Base-by-base conservation (phyloP, 306 rosid species). In the Pyrus communis region DNA sequence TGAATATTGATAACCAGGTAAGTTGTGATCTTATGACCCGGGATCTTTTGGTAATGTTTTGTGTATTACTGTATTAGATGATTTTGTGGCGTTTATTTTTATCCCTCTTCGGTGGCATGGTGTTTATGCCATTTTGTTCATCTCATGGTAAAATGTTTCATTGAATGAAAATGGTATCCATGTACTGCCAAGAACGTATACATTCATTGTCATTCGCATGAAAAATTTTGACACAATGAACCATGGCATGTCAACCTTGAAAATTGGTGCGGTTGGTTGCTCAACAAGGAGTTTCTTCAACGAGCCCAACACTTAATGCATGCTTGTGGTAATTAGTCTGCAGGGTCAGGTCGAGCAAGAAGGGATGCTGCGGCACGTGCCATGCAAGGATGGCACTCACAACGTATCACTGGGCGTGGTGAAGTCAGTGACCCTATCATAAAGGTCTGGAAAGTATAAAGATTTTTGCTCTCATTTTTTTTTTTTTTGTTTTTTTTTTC, bases 321-420 rank as follows among this genome's bases (percentile, higher is more conserved):
- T 73, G 68, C 25, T 71, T 51, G 23, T 54, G 66, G 74, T 76
- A 51, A 80, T 75, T 77, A 92, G 99, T 93, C 91, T 78, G 80
- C 96, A 46, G 93, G 89, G 63, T 84, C 96, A 38, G 99, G 98
- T 67, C 89, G 99, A 88, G 93, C 98, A 72, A 89, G 98, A 65
- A 89, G 99, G 80, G 93, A 91, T 85, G 98, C 99, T 76, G 99
- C 99, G 18, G 91, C 97, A 84, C 96, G 97, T 59, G 99, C 99
- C 70, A 96, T 96, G 99, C 98, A 91, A 75, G 98, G 99, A 80
- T 93, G 99, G 99, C 99, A 96, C 80, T 96, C 99, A 22, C 97
- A 94, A 59, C 96, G 97, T 72, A 90, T 96, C 82, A 92, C 91
- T 67, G 97, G 96, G 79, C 89, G 91, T 69, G 99, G 98, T 77